Base-by-base conservation (phyloP, 2,329 filamentous ascomycete genomes). In the Dactylellina drechsleri region DNA sequence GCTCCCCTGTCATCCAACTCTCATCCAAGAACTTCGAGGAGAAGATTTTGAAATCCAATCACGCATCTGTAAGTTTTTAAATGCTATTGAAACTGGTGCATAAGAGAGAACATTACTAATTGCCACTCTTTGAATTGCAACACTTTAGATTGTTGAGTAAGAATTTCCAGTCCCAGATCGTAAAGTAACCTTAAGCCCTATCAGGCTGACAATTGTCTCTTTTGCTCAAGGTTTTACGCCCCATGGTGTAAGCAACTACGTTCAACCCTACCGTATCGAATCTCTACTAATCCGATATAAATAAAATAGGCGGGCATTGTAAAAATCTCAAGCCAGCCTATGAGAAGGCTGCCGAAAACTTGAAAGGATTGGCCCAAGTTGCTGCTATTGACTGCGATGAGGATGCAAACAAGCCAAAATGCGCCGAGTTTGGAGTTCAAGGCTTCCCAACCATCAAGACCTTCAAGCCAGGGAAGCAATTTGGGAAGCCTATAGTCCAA, bases 391-490 rank as follows among this genome's bases (percentile, higher is more conserved):
- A 99, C 83, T 99, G 95, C 82, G 94, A 99, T 80, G 93, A 96
- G 36, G 94, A 97, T 64, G 84, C 85, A 77, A 99, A 98, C 86
- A 98, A 98, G 85, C 85, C 86, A 1, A 87, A 97, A 78, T 99
- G 95, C 82, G 89, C 90, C 54, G 83, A 86, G 78, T 91, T 97
- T 87, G 94, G 93, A 66, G 88, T 99, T 4, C 86, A 97, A 83
- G 95, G 95, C 71, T 99, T 97, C 84, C 95, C 95, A 0, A 98
- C 95, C 0, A 85, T 99, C 77, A 99, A 99, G 86, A 94, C 96
- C 56, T 88, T 98, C 62, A 89, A 89, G 20, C 95, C 95, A 0
- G 88, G 91, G 77, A 71, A 92, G 84, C 83, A 87, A 36, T 36
- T 4, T 36, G 90, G 90, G 70, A 91, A 89, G 80, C 94, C 95